Conservation (phyloP, 192 early-diverging fungal species). For the Podila minutissima region DNA sequence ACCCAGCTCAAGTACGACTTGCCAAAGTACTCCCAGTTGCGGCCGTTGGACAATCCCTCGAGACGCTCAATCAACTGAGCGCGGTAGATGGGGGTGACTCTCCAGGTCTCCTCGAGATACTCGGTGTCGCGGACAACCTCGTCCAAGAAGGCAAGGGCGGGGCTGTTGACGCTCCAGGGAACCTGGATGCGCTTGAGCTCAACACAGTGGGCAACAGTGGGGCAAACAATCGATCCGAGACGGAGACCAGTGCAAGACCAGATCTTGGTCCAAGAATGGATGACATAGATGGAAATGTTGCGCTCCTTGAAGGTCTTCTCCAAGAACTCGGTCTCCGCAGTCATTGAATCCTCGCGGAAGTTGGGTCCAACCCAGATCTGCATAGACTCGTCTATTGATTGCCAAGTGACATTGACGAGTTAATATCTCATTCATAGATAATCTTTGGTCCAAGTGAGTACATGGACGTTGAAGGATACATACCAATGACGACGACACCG, state of each 20-base stretch:
- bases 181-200: conserved; percentile 85
- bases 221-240: conserved; percentile 88
- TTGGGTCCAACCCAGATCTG: conserved; percentile 89
- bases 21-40: conserved; percentile 75
- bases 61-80: conserved; percentile 60
- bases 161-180: conserved; percentile 93
- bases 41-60: conserved; percentile 17
- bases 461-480: conserved; percentile 16
- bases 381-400: conserved; percentile 84
- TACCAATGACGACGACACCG: conserved; percentile 84
- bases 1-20: conserved; percentile 86
- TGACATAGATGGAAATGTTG: conserved; percentile 83
- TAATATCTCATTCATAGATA: background rate
- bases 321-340: conserved; percentile 75
- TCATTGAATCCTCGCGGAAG: conserved; percentile 86
- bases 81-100: conserved; percentile 76
- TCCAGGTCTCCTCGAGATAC: conserved; percentile 84
- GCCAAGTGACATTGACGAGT: background rate
- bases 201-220: conserved; percentile 76
- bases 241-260: conserved; percentile 94
- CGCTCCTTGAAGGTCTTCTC: conserved; percentile 65
- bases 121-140: conserved; percentile 74
- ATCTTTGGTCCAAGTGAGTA: background rate
- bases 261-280: conserved; percentile 96
- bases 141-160: conserved; percentile 85